Evolutionary conservation across 2,329 filamentous ascomycete genomes (phyloP).

Genomic region (Monosporascus sp.): DNA sequence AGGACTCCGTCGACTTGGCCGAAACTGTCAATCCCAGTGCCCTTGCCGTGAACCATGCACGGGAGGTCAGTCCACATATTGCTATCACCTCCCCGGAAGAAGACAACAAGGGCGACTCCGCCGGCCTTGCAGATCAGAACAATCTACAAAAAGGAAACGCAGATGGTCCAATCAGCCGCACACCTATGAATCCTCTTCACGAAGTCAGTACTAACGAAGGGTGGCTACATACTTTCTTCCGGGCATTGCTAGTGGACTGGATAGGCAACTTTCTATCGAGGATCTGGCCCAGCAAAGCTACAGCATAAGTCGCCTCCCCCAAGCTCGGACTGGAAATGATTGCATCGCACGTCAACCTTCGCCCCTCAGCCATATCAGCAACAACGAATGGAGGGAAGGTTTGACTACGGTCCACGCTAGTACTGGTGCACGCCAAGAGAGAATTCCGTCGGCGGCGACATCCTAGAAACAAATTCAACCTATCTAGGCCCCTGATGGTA

Average conservation of each 20-base stretch:
- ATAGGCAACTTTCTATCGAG: slow-evolving; percentile 30
- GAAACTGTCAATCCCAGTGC: not conserved
- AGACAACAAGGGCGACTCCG: slow-evolving; percentile 1
- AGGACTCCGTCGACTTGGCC: not conserved
- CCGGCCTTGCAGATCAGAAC: not conserved
- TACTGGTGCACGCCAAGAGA: too few relatives aligned
- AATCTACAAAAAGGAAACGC: slow-evolving; percentile 11
- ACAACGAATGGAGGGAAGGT: too few relatives aligned
- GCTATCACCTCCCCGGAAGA: not conserved
- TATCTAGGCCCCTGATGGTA: too few relatives aligned
- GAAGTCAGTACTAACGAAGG: slow-evolving; percentile 2
- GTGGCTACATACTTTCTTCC: slow-evolving; percentile 31
- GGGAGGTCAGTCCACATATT: slow-evolving; percentile 1
- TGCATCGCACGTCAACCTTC: not conserved
- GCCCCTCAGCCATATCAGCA: too few relatives aligned
- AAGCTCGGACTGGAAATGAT: not conserved
- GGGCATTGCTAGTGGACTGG: slow-evolving; percentile 33
- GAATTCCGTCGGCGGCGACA: too few relatives aligned
- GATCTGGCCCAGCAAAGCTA: slow-evolving; percentile 24
- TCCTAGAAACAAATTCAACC: too few relatives aligned
- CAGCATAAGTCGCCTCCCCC: slow-evolving; percentile 22
- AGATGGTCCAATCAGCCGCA: slow-evolving; percentile 9
- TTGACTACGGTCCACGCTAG: too few relatives aligned
- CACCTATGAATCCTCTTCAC: slow-evolving; percentile 5
- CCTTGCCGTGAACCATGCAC: not conserved